Evolutionary conservation across 352 stramenopile species (phyloP), one percentile per base, ranked within the genome.

Genomic region (Pythium myriotylum): DNA sequence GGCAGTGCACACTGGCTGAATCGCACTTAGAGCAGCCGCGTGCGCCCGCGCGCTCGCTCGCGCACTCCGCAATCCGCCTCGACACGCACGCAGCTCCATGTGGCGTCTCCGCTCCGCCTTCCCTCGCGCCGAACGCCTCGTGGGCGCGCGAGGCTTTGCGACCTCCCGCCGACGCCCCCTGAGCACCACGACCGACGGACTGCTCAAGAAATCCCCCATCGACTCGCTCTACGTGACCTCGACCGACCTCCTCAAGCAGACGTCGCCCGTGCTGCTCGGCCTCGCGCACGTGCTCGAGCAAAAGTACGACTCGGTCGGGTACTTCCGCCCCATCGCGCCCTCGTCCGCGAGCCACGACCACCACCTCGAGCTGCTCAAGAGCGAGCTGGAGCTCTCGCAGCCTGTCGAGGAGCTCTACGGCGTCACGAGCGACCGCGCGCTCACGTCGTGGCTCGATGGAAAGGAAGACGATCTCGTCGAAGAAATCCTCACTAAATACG

Each of bases 321-420:
- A 91, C 68, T 93, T 93, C 61, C 84, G 84, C 16, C 84, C 84
- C 14, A 89, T 93, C 33, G 73, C 82, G 51, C 84, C 84, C 12
- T 62, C 68, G 19, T 74, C 67, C 1, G 56, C 57, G 10, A 62
- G 73, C 17, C 51, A 54, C 3, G 84, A 93, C 67, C 78, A 88
- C 71, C 84, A 93, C 54, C 50, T 91, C n/a, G 74, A 89, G 42
- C 62, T 93, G 14, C 79, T 93, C 77, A 62, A 75, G 33, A 73
- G 74, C 53, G 72, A 89, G 49, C 69, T 93, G 20, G 76, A 81
- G 29, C 67, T 93, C 0, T 42, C 61, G 20, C 48, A 78, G 13
- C 68, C 75, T 39, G 59, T 76, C 6, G 63, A 78, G 14, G 39
- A 84, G 45, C 72, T 92, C 5, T 88, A 80, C 39, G 83, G 83